Evolutionary conservation across 768 basidiomycete genomes (phyloP).

Genomic region (Boletus reticulatus): DNA sequence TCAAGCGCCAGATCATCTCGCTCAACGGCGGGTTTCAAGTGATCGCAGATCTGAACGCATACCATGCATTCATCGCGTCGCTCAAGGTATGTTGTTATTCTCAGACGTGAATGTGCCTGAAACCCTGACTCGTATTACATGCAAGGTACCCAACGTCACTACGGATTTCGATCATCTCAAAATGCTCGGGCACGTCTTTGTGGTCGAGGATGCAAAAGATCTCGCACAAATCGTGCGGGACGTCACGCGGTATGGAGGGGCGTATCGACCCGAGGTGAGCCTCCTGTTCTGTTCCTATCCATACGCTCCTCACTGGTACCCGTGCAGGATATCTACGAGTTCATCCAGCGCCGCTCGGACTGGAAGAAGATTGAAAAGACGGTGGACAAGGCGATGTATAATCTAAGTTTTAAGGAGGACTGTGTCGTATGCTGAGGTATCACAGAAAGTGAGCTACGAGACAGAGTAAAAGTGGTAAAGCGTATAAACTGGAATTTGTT

Average conservation of each 20-base stretch:
- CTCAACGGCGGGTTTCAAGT: constrained; percentile 92
- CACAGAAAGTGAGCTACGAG: too few relatives aligned
- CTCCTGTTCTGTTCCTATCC: not conserved
- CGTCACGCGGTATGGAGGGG: constrained; percentile 93
- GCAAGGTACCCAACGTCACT: constrained; percentile 71
- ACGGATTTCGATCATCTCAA: constrained; percentile 92
- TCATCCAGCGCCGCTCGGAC: constrained; percentile 90
- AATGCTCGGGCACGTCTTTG: constrained; percentile 96
- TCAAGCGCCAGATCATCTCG: constrained; percentile 97
- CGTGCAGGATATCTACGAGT: constrained; percentile 85
- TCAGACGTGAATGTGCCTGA: not conserved
- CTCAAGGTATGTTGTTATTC: constrained; percentile 55
- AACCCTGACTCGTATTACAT: not conserved
- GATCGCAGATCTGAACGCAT: constrained; percentile 94
- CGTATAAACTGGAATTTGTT: too few relatives aligned
- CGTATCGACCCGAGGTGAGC: constrained; percentile 88
- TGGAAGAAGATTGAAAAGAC: constrained; percentile 99
- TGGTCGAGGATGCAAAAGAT: constrained; percentile 95
- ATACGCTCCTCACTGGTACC: not conserved
- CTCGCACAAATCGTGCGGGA: constrained; percentile 95
- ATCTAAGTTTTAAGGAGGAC: constrained; percentile 90
- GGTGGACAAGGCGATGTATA: constrained; percentile 95
- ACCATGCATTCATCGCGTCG: constrained; percentile 84
- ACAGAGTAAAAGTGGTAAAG: too few relatives aligned
- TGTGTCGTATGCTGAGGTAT: constrained; percentile 50